Percentiles rank a stretch among this genome's conserved stretches.
phyloP scores from a whole-genome alignment of 768 basidiomycete genomes.

The Lactifluus echinatus region DNA sequence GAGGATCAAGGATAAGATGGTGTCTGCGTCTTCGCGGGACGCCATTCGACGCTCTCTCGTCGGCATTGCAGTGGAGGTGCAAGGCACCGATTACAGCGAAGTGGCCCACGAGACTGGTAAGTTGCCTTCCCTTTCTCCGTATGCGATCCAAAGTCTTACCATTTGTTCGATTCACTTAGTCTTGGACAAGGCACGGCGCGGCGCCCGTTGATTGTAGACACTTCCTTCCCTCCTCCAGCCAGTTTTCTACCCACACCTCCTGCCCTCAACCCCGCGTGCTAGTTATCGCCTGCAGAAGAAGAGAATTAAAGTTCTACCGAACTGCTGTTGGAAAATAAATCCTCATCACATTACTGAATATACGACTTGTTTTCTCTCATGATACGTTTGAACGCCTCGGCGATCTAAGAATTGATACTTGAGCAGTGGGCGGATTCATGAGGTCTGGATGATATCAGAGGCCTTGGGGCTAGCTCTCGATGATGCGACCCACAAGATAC shows the following conservation, averaged over 20 bases:
- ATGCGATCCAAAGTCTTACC: not conserved
- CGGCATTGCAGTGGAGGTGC: slow-evolving; percentile 75
- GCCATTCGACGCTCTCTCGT: slow-evolving; percentile 63
- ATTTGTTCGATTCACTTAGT: slow-evolving; percentile 14
- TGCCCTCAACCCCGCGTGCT: not conserved
- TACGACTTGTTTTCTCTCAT: not conserved
- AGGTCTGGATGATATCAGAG: not conserved
- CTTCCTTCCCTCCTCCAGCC: not conserved
- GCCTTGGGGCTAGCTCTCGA: not conserved
- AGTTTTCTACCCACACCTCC: not conserved
- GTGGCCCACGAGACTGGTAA: slow-evolving; percentile 62
- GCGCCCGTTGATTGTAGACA: slow-evolving; percentile 16
- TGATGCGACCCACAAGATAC: not conserved
- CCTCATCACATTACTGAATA: slow-evolving; percentile 12
- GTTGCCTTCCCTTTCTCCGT: slow-evolving; percentile 22
- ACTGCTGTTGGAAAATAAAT: slow-evolving; percentile 21
- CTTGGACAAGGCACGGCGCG: slow-evolving; percentile 25
- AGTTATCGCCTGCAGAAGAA: slow-evolving; percentile 18
- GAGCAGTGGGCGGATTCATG: not conserved
- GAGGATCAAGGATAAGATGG: slow-evolving; percentile 88
- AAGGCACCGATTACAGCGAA: slow-evolving; percentile 74
- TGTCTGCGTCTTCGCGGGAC: slow-evolving; percentile 83
- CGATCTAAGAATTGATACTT: not conserved
- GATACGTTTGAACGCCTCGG: not conserved
- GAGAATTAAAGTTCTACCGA: slow-evolving; percentile 25